Conservation (phyloP, 2,329 filamentous ascomycete species). For the Didymella glomerata region DNA sequence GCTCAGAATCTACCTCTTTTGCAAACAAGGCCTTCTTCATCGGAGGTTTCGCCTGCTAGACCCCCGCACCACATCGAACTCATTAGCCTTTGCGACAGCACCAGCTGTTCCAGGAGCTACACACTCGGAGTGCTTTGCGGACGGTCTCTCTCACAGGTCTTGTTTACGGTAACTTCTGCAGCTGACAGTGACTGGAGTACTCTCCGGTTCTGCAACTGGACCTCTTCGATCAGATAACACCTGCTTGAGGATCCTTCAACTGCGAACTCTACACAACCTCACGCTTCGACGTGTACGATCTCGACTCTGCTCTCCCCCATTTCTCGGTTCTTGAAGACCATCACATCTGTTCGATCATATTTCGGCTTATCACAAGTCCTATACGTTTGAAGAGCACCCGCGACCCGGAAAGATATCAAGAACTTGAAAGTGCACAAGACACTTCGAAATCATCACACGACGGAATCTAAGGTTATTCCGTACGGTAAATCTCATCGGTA, state of each 20-base stretch:
- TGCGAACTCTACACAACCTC: slow-evolving; percentile 44
- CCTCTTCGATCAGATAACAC: slow-evolving; percentile 44
- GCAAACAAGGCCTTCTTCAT: slow-evolving; percentile 52
- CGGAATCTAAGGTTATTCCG: slow-evolving; percentile 44
- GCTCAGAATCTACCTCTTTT: slow-evolving; percentile 52
- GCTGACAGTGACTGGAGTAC: slow-evolving; percentile 56
- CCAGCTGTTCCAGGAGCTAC: slow-evolving; percentile 47
- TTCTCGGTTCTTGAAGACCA: slow-evolving; percentile 24
- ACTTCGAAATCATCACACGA: slow-evolving; percentile 48
- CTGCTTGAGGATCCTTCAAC: slow-evolving; percentile 41
- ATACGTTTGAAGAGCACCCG: slow-evolving; percentile 27
- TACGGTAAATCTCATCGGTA: slow-evolving; percentile 54
- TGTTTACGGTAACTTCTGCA: slow-evolving; percentile 54
- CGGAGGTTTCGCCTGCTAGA: slow-evolving; percentile 51
- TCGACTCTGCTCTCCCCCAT: slow-evolving; percentile 29
- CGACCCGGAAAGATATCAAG: slow-evolving; percentile 32
- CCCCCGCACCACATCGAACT: slow-evolving; percentile 46
- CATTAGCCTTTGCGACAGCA: slow-evolving; percentile 47
- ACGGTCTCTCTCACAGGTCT: slow-evolving; percentile 50
- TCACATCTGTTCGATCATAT: slow-evolving; percentile 24
- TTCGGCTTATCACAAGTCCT: slow-evolving; percentile 24
- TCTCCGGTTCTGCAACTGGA: slow-evolving; percentile 45
- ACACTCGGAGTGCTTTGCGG: slow-evolving; percentile 50
- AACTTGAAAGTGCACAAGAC: slow-evolving; percentile 30
- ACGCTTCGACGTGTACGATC: slow-evolving; percentile 31